Conservation (phyloP, 345 rosid genomes). For the Anacardium occidentale region DNA sequence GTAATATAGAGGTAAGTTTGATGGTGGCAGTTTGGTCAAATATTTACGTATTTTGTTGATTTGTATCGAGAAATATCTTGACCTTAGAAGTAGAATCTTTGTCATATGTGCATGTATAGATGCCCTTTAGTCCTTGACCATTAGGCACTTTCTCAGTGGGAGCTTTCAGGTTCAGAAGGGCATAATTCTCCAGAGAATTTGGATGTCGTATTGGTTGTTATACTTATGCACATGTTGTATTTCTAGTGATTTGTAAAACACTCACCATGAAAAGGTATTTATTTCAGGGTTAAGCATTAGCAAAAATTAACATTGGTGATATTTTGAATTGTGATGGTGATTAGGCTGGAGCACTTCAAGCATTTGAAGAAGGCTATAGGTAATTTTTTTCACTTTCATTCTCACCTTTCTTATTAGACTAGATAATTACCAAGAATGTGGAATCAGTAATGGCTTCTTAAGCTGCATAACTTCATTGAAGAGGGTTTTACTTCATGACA, state of each 20-base stretch:
- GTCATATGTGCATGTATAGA: not conserved
- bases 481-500: not conserved
- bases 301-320: constrained; percentile 77
- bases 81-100: constrained; percentile 2
- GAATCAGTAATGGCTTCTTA: not conserved
- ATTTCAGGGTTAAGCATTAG: constrained; percentile 84
- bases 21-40: constrained; percentile 18
- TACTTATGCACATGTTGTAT: constrained; percentile 10
- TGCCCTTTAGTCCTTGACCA: not conserved
- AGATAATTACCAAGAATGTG: not conserved
- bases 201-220: constrained; percentile 11
- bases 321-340: constrained; percentile 69
- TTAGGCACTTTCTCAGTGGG: constrained; percentile 1
- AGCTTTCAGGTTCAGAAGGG: constrained; percentile 14
- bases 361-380: constrained; percentile 83
- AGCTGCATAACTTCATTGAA: constrained; percentile 1
- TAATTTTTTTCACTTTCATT: constrained; percentile 19
- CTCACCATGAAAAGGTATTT: constrained; percentile 27
- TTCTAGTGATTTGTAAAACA: constrained; percentile 13
- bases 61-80: constrained; percentile 4
- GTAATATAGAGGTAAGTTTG: constrained; percentile 73
- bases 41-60: constrained; percentile 8
- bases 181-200: constrained; percentile 1
- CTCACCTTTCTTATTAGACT: constrained; percentile 14
- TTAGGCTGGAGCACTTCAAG: constrained; percentile 67